phyloP scores from a whole-genome alignment of 495 filamentous ascomycete species.

The Aspergillus funiculosus region DNA sequence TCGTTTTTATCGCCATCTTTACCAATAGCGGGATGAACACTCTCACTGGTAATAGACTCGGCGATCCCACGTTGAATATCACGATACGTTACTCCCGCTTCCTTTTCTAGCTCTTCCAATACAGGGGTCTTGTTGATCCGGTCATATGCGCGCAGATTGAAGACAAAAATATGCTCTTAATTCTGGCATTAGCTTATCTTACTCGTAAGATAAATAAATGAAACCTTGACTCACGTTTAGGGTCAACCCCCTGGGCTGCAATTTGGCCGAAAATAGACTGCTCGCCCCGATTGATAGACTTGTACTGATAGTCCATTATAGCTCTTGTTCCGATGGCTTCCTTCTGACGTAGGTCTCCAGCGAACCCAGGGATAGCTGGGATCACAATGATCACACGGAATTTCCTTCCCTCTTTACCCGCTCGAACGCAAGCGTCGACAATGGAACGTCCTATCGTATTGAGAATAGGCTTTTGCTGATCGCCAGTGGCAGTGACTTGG shows the following conservation, averaged over 20 bases:
- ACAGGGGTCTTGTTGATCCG: slow-evolving; percentile 74
- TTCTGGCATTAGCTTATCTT: slow-evolving; percentile 3
- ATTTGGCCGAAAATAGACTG: slow-evolving; percentile 84
- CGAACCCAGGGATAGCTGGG: slow-evolving; percentile 88
- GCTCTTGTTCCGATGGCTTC: slow-evolving; percentile 81
- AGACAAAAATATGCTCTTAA: slow-evolving; percentile 76
- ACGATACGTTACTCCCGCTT: slow-evolving; percentile 74
- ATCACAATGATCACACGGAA: slow-evolving; percentile 89
- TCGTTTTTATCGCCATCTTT: slow-evolving; percentile 44
- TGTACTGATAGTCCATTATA: slow-evolving; percentile 99
- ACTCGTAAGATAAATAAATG: not conserved
- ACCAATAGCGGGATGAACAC: slow-evolving; percentile 56
- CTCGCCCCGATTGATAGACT: slow-evolving; percentile 85
- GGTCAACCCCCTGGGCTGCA: slow-evolving; percentile 69
- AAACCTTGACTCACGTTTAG: slow-evolving; percentile 37
- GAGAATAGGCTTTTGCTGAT: slow-evolving; percentile 75
- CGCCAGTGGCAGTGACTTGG: slow-evolving; percentile 79
- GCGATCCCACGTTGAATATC: slow-evolving; percentile 82
- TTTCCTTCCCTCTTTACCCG: slow-evolving; percentile 77
- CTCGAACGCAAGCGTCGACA: slow-evolving; percentile 79
- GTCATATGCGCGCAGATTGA: slow-evolving; percentile 87
- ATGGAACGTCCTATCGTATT: slow-evolving; percentile 85
- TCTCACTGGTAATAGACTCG: slow-evolving; percentile 75
- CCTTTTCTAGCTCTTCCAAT: slow-evolving; percentile 63
- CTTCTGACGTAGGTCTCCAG: slow-evolving; percentile 77